phyloP scores from a whole-genome alignment of 2,329 filamentous ascomycete genomes.

The Aspergillus sojae region DNA sequence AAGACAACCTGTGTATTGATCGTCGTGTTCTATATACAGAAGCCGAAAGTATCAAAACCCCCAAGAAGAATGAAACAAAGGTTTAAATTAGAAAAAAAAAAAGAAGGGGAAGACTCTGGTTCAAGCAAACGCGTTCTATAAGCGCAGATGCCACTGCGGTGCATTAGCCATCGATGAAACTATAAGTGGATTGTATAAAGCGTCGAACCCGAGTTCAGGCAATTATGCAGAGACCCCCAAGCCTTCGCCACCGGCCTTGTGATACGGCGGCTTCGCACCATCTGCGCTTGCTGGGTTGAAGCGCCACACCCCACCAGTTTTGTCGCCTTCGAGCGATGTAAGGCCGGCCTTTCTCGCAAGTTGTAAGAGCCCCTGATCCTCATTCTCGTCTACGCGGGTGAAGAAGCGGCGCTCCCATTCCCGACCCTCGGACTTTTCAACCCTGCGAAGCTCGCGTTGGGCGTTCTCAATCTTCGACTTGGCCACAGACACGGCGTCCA shows the following conservation, averaged over 20 bases:
- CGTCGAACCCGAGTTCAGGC: background rate
- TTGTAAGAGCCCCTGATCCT: constrained; percentile 43
- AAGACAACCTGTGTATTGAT: constrained; percentile 1
- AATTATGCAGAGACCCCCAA: constrained; percentile 34
- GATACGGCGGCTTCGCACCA: constrained; percentile 47
- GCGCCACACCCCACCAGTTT: constrained; percentile 72
- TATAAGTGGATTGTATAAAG: constrained; percentile 1
- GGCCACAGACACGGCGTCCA: constrained; percentile 75
- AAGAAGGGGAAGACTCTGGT: background rate
- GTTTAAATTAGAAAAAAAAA: background rate
- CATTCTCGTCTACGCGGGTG: constrained; percentile 43
- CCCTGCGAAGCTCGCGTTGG: constrained; percentile 74
- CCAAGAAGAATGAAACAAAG: background rate
- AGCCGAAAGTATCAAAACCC: background rate
- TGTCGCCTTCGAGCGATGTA: constrained; percentile 58
- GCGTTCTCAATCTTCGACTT: constrained; percentile 90
- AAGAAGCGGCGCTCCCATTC: constrained; percentile 89
- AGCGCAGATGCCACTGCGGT: constrained; percentile 5
- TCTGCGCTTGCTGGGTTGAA: constrained; percentile 61
- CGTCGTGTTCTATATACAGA: constrained; percentile 13
- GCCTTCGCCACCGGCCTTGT: constrained; percentile 42
- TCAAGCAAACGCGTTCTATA: constrained; percentile 13
- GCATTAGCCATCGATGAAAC: background rate
- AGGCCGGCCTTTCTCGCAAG: constrained; percentile 48
- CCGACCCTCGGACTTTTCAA: constrained; percentile 73